These are phyloP conservation scores for Melaleuca alternifolia DNA, from an alignment of 345 rosid genomes.

Conservation along the genomic window DNA sequence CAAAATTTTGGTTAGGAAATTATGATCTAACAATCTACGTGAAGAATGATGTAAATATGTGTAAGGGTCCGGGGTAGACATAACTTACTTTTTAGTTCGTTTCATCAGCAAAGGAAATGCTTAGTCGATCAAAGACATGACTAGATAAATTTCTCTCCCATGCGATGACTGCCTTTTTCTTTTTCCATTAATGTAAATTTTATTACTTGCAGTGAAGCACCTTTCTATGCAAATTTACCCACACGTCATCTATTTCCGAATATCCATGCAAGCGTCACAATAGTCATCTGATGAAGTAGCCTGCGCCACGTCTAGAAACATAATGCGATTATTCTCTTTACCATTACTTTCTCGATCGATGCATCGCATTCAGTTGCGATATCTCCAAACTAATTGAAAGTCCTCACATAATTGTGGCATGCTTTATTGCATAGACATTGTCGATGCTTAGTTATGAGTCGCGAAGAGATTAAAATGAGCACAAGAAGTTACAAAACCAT, in stretches of 20 bases:
- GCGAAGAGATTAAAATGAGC: neutral
- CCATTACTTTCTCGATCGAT: neutral
- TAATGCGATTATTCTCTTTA: too few relatives aligned
- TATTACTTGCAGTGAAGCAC: neutral
- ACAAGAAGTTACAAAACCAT: neutral
- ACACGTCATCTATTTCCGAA: neutral
- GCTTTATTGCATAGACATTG: neutral
- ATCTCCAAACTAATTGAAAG: neutral
- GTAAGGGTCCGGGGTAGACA: neutral
- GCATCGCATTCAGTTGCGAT: neutral
- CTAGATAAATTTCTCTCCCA: too few relatives aligned
- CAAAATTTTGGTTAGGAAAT: too few relatives aligned
- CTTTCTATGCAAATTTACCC: neutral
- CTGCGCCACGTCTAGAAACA: neutral
- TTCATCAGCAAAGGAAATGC: neutral
- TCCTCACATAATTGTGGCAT: neutral
- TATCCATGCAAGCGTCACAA: neutral
- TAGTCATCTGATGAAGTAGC: neutral
- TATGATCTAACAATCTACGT: neutral
- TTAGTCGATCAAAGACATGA: neutral
- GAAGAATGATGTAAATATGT: neutral
- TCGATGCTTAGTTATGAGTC: neutral
- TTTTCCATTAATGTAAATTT: too few relatives aligned
- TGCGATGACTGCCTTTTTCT: too few relatives aligned
- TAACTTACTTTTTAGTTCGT: too few relatives aligned